These are phyloP conservation scores for Psidium friedrichsthalianum DNA, from an alignment of 345 rosid species.

Conservation along the genomic window DNA sequence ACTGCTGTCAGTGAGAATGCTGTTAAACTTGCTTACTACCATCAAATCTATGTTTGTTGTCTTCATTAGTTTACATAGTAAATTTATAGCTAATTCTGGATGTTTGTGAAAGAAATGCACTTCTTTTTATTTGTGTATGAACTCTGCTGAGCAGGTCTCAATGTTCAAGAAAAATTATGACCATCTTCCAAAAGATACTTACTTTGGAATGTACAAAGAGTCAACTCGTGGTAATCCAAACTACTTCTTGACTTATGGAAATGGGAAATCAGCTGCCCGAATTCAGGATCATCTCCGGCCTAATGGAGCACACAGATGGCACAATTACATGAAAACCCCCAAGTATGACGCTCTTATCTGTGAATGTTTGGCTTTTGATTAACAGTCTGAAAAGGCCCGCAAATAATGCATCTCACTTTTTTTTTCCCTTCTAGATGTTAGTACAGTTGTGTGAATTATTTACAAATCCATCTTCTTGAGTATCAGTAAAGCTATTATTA, in stretches of 20 bases:
- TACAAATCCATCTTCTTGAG: background rate
- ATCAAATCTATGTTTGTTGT: background rate
- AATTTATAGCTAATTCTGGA: background rate
- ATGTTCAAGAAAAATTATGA: constrained; percentile 93
- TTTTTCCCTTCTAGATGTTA: background rate
- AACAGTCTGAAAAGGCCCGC: background rate
- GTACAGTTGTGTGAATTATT: background rate
- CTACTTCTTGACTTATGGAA: constrained; percentile 91
- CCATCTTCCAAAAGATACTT: constrained; percentile 89
- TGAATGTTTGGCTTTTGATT: background rate
- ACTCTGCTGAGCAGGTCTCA: constrained; percentile 51
- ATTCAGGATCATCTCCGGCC: constrained; percentile 89
- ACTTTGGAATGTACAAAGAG: constrained; percentile 91
- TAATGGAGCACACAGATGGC: constrained; percentile 99
- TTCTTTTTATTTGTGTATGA: background rate
- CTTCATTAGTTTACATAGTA: background rate
- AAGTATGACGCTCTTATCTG: constrained; percentile 27
- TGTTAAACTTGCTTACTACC: background rate
- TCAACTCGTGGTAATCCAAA: constrained; percentile 90
- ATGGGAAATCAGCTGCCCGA: constrained; percentile 88
- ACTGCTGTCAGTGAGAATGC: background rate
- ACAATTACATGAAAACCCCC: constrained; percentile 87
- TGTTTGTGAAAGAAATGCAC: background rate
- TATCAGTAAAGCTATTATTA: background rate
- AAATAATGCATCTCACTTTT: background rate